Evolutionary conservation across 257 asterid species (phyloP).

Genomic region (Solanum gracilifrons): DNA sequence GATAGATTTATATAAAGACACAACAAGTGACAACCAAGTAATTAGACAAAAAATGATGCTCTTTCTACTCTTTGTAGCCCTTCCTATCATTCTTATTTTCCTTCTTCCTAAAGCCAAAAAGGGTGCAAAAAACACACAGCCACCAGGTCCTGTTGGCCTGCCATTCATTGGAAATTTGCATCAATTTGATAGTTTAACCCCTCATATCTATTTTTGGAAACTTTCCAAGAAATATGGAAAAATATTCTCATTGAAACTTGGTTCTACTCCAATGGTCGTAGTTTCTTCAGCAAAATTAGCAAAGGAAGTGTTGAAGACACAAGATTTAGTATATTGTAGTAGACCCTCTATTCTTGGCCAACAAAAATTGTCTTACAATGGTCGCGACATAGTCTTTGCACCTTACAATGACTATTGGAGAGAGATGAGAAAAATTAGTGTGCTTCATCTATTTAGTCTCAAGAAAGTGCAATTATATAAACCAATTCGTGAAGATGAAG

Average conservation of each 20-base stretch:
- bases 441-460: not conserved
- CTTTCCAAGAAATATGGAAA: not conserved
- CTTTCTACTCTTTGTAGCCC: not conserved
- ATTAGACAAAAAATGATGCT: not conserved
- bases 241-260: not conserved
- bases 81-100: not conserved
- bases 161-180: not conserved
- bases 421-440: not conserved
- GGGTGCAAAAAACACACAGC: not conserved
- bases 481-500: not conserved
- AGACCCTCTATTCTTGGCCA: not conserved
- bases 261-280: not conserved
- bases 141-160: not conserved
- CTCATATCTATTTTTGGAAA: not conserved
- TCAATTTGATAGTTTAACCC: not conserved
- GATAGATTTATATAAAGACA: not conserved
- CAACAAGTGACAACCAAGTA: not conserved
- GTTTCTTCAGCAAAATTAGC: not conserved
- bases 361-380: not conserved
- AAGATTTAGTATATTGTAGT: not conserved
- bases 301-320: not conserved
- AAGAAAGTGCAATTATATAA: not conserved
- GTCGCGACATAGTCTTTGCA: not conserved
- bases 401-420: not conserved
- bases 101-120: not conserved